phyloP scores from a whole-genome alignment of 1,284 basidiomycete species.

The Sporisorium iseilematis-ciliati region DNA sequence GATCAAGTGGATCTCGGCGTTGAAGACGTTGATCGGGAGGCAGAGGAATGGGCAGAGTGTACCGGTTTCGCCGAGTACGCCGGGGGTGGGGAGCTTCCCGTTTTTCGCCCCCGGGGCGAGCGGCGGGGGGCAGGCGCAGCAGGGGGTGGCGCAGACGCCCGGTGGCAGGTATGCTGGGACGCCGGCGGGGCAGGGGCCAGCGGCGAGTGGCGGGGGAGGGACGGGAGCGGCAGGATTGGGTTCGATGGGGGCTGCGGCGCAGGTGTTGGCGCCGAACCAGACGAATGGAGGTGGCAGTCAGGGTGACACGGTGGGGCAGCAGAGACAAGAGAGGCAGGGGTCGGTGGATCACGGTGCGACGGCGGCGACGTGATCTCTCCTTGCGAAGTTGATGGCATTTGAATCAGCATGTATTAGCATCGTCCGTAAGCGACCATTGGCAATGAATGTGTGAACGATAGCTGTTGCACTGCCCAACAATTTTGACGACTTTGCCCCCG shows the following conservation, averaged over 20 bases:
- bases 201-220: background rate
- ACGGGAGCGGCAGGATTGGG: slow-evolving; percentile 12
- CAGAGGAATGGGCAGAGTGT: slow-evolving; percentile 46
- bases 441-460: too few relatives aligned
- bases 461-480: too few relatives aligned
- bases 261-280: slow-evolving; percentile 26
- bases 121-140: too few relatives aligned
- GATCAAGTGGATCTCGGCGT: slow-evolving; percentile 95
- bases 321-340: background rate
- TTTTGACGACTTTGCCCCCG: too few relatives aligned
- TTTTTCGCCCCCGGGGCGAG: slow-evolving; percentile 11
- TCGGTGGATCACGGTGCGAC: background rate
- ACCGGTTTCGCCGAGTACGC: slow-evolving; percentile 34
- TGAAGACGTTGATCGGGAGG: slow-evolving; percentile 83
- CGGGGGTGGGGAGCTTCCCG: slow-evolving; percentile 23
- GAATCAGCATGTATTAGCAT: slow-evolving; percentile 17
- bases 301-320: background rate
- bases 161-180: slow-evolving; percentile 9
- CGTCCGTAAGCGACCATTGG: background rate
- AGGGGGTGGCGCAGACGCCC: too few relatives aligned
- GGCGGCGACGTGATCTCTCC: too few relatives aligned
- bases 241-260: slow-evolving; percentile 44
- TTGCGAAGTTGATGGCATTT: too few relatives aligned
- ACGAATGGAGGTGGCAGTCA: slow-evolving; percentile 2
- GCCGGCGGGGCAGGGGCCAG: background rate